These are phyloP conservation scores for Eucalyptus pauciflora DNA, from an alignment of 345 rosid species.

Conservation along the genomic window DNA sequence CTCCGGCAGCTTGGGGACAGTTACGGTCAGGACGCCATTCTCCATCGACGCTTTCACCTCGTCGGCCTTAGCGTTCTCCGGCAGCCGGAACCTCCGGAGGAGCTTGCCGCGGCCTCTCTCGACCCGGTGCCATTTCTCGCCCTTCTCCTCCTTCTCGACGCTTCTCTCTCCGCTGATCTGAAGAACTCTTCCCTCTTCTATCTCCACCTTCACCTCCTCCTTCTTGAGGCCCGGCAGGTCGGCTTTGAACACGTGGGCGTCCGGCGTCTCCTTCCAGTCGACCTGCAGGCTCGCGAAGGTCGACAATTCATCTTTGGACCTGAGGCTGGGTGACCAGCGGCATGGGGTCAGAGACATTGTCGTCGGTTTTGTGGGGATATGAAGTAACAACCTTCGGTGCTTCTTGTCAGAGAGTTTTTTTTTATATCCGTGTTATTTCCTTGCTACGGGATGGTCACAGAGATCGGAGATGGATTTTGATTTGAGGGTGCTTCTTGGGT, in stretches of 20 bases:
- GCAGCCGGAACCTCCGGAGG: background rate
- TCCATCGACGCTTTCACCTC: background rate
- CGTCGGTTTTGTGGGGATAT: background rate
- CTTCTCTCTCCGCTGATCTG: background rate
- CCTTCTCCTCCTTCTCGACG: background rate
- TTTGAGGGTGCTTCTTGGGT: background rate
- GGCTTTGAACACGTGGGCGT: background rate
- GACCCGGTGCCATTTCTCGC: background rate
- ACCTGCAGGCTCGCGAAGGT: background rate
- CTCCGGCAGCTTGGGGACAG: background rate
- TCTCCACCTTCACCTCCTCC: background rate
- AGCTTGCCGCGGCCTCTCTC: background rate
- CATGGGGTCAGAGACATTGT: background rate
- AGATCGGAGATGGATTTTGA: background rate
- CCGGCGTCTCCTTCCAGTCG: background rate
- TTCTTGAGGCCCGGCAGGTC: background rate
- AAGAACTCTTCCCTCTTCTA: background rate
- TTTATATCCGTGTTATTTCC: background rate
- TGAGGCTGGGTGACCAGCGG: background rate
- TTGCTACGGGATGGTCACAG: background rate
- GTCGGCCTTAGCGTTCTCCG: background rate
- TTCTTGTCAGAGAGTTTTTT: background rate
- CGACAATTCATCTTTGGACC: background rate
- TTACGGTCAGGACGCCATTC: background rate
- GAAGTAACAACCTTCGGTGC: background rate